Evolutionary conservation across 306 rosid species (phyloP).

Genomic region (Pyrus pyrifolia): DNA sequence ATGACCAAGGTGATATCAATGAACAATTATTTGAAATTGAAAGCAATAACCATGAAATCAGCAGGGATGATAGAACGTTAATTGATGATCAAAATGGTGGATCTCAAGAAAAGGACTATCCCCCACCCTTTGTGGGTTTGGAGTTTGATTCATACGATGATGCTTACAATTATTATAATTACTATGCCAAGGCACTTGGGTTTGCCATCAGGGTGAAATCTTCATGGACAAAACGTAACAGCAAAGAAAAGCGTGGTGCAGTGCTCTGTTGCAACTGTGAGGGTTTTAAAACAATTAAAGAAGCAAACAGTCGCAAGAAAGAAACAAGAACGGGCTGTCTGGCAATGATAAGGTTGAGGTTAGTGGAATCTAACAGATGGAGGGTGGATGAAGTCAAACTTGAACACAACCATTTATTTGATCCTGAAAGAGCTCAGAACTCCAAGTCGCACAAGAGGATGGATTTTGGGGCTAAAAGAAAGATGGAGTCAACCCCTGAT

Average conservation of each 20-base stretch:
- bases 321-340: slow-evolving; percentile 94
- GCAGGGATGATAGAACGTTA: slow-evolving; percentile 40
- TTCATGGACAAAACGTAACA: slow-evolving; percentile 93
- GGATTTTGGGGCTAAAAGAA: slow-evolving; percentile 69
- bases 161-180: slow-evolving; percentile 86
- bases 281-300: slow-evolving; percentile 82
- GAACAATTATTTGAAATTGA: slow-evolving; percentile 34
- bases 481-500: slow-evolving; percentile 64
- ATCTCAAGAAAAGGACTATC: slow-evolving; percentile 45
- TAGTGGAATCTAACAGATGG: slow-evolving; percentile 88
- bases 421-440: slow-evolving; percentile 94
- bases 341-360: slow-evolving; percentile 92
- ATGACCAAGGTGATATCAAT: slow-evolving; percentile 17
- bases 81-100: slow-evolving; percentile 44
- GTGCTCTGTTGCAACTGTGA: slow-evolving; percentile 94
- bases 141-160: slow-evolving; percentile 89
- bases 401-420: slow-evolving; percentile 92
- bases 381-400: slow-evolving; percentile 92
- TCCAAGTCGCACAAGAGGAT: slow-evolving; percentile 93
- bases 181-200: slow-evolving; percentile 75
- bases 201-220: slow-evolving; percentile 94
- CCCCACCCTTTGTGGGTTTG: slow-evolving; percentile 68
- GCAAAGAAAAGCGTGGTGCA: slow-evolving; percentile 98
- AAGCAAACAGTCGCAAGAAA: slow-evolving; percentile 77
- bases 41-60: slow-evolving; percentile 46